Evolutionary conservation across 352 stramenopile species (phyloP).

Genomic region (Hyaloperonospora brassicae): DNA sequence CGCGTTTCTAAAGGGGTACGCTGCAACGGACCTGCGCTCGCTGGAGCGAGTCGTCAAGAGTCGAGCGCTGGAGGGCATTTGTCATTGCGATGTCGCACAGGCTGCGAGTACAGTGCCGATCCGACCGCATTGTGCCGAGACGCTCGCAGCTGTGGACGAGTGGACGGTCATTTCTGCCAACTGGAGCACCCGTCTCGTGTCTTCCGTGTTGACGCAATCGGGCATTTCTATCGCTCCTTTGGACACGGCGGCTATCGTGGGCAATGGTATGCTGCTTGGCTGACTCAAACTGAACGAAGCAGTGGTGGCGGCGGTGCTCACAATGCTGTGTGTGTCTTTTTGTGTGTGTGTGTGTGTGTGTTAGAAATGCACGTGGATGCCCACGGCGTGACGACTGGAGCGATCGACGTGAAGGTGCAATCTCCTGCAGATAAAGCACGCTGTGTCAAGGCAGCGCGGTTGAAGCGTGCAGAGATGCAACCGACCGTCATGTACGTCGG

Average conservation of each 20-base stretch:
- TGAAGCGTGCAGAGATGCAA: not conserved
- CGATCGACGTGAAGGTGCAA: slow-evolving; percentile 45
- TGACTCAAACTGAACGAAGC: not conserved
- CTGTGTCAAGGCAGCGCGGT: slow-evolving; percentile 20
- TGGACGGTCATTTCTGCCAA: slow-evolving; percentile 56
- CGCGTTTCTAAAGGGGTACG: slow-evolving; percentile 39
- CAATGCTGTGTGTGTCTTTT: slow-evolving; percentile 4
- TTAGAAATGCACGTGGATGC: slow-evolving; percentile 44
- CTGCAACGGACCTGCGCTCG: slow-evolving; percentile 37
- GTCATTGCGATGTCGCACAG: slow-evolving; percentile 5
- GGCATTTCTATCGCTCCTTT: not conserved
- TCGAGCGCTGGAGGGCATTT: slow-evolving; percentile 32
- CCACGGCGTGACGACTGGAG: slow-evolving; percentile 37
- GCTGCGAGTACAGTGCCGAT: slow-evolving; percentile 18
- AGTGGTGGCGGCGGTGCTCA: not conserved
- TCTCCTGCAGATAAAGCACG: slow-evolving; percentile 47
- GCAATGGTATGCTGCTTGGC: slow-evolving; percentile 36
- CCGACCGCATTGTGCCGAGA: slow-evolving; percentile 25
- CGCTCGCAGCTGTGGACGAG: slow-evolving; percentile 14
- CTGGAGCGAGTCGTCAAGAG: slow-evolving; percentile 35
- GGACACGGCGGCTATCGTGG: slow-evolving; percentile 23
- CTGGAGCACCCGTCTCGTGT: slow-evolving; percentile 52
- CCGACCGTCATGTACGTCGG: slow-evolving; percentile 45
- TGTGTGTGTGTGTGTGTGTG: not conserved
- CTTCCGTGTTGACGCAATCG: slow-evolving; percentile 15